Evolutionary conservation across 805 yeast genomes (phyloP).

Genomic region (Yarrowia alimentaria): DNA sequence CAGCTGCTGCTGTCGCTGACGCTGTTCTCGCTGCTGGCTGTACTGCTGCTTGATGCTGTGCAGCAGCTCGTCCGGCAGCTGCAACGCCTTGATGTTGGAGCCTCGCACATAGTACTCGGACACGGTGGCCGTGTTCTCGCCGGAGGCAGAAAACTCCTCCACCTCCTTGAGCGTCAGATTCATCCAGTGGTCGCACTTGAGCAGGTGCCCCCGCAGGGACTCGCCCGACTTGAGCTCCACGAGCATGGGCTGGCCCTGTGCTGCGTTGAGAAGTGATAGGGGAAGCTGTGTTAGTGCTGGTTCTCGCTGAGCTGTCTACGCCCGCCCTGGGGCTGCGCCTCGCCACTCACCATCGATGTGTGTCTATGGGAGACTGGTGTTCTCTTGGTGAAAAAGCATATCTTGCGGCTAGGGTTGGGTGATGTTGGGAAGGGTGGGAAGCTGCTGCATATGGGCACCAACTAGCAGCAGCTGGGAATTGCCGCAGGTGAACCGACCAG

Average conservation of each 20-base stretch:
- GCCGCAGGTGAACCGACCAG: background rate
- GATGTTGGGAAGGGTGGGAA: conserved; percentile 17
- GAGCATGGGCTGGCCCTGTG: conserved; percentile 81
- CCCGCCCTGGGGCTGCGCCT: background rate
- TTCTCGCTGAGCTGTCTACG: background rate
- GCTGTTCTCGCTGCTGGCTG: conserved; percentile 30
- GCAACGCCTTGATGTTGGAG: conserved; percentile 43
- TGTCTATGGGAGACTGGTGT: background rate
- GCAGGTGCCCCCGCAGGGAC: conserved; percentile 76
- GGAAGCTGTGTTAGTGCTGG: conserved; percentile 61
- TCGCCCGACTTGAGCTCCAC: conserved; percentile 93
- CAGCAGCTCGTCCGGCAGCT: conserved; percentile 43
- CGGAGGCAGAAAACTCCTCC: conserved; percentile 49
- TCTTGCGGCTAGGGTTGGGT: conserved; percentile 23
- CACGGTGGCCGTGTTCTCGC: conserved; percentile 59
- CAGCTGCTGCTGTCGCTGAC: conserved; percentile 31
- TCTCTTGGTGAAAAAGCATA: conserved; percentile 24
- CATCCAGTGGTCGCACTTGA: conserved; percentile 94
- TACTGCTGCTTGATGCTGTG: conserved; percentile 41
- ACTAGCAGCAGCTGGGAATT: background rate
- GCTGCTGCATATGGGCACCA: background rate
- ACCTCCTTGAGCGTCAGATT: conserved; percentile 80
- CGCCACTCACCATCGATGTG: conserved; percentile 20
- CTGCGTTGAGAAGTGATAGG: conserved; percentile 81
- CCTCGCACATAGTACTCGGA: conserved; percentile 83